Percentiles rank a stretch among this genome's conserved stretches.
phyloP scores from a whole-genome alignment of 139 green algal genomes.

The Haematococcus lacustris region DNA sequence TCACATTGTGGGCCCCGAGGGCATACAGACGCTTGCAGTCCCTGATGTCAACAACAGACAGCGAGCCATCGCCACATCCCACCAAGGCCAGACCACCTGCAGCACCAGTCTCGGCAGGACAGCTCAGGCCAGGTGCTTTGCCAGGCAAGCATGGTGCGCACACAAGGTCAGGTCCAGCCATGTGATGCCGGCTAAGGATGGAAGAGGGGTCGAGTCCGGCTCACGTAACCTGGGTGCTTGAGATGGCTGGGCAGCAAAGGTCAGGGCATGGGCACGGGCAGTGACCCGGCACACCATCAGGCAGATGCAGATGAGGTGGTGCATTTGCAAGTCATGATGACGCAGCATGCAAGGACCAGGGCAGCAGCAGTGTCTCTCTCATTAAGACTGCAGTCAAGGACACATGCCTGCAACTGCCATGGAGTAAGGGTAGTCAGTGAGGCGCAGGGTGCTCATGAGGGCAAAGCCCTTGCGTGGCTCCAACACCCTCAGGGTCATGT shows the following conservation, averaged over 20 bases:
- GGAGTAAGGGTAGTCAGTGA: slow-evolving; percentile 62
- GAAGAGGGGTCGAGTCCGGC: background rate
- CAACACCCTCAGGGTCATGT: slow-evolving; percentile 41
- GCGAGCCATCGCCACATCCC: slow-evolving; percentile 54
- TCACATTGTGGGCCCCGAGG: slow-evolving; percentile 27
- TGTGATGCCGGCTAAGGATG: background rate
- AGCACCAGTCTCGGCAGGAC: too few relatives aligned
- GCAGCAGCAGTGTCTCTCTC: too few relatives aligned
- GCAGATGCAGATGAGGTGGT: background rate
- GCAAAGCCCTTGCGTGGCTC: slow-evolving; percentile 39
- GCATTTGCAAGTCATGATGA: too few relatives aligned
- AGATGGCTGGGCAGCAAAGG: background rate
- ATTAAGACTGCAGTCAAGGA: background rate
- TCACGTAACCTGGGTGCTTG: background rate
- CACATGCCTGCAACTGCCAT: slow-evolving; percentile 21
- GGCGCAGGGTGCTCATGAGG: slow-evolving; percentile 13
- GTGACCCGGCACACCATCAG: background rate
- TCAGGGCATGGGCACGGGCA: background rate
- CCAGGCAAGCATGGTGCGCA: too few relatives aligned
- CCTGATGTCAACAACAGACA: slow-evolving; percentile 44
- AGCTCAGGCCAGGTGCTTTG: too few relatives aligned
- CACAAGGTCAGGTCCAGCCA: background rate
- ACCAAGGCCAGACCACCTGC: slow-evolving; percentile 32
- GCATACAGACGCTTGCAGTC: slow-evolving; percentile 26
- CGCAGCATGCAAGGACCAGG: too few relatives aligned